A percentile compares a stretch with the other conserved stretches of the same genome.
Evolutionary conservation across 768 basidiomycete species (phyloP).

Genomic region (Punctularia strigosozonata): DNA sequence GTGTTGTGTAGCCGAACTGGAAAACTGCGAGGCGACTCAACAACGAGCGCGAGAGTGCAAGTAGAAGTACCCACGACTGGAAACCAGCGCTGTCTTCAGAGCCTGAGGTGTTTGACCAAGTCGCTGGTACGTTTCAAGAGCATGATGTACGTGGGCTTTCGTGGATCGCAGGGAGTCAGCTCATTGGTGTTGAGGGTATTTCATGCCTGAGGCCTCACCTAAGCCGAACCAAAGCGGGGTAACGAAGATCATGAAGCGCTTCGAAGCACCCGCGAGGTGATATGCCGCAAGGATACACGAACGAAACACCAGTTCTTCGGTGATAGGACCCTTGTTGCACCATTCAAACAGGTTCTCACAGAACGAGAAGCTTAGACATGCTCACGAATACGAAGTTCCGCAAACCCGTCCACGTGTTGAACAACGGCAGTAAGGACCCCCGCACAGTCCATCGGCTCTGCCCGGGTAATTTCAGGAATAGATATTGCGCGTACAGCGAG

Average conservation of each 20-base stretch:
- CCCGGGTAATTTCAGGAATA: slow-evolving; percentile 38
- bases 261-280: slow-evolving; percentile 48
- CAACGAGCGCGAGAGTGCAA: background rate
- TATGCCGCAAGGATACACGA: slow-evolving; percentile 72
- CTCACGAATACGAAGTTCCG: slow-evolving; percentile 58
- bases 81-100: slow-evolving; percentile 39
- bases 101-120: slow-evolving; percentile 61
- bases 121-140: slow-evolving; percentile 72
- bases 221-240: slow-evolving; percentile 83
- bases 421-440: slow-evolving; percentile 23
- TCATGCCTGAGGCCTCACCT: slow-evolving; percentile 36
- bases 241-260: slow-evolving; percentile 55
- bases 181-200: background rate
- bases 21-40: slow-evolving; percentile 49
- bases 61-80: background rate
- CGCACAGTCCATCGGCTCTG: slow-evolving; percentile 38
- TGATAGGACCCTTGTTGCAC: slow-evolving; percentile 80
- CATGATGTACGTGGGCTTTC: slow-evolving; percentile 87
- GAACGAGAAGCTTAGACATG: slow-evolving; percentile 3
- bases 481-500: slow-evolving; percentile 50
- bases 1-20: slow-evolving; percentile 82
- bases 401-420: slow-evolving; percentile 44
- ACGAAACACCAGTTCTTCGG: slow-evolving; percentile 89
- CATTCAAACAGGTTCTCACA: background rate
- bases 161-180: slow-evolving; percentile 2